Percentiles rank a stretch among this genome's conserved stretches.
Conservation (phyloP, 345 rosid species). For the Arabis hirsuta region DNA sequence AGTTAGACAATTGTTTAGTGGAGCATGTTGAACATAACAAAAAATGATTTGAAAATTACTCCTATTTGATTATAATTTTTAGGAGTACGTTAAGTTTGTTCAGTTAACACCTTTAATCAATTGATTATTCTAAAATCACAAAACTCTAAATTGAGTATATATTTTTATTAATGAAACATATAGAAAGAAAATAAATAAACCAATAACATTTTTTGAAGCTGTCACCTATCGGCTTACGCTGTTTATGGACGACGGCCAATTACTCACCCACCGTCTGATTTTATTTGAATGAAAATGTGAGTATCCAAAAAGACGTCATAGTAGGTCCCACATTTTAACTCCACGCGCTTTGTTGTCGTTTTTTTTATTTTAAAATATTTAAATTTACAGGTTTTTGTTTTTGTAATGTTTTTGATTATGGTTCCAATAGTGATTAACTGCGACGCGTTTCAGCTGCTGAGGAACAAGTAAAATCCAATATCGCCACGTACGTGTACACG, state of each 20-base stretch:
- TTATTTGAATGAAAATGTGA: background rate
- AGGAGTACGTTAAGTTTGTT: too few relatives aligned
- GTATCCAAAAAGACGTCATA: constrained; percentile 10
- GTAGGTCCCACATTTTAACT: constrained; percentile 31
- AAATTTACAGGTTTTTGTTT: background rate
- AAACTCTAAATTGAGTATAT: too few relatives aligned
- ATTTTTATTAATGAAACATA: too few relatives aligned
- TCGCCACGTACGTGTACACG: constrained; percentile 20
- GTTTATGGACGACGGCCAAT: constrained; percentile 20
- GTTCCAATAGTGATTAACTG: constrained; percentile 30
- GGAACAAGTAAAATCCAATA: background rate
- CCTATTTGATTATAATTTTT: too few relatives aligned
- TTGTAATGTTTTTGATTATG: background rate
- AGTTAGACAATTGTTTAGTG: too few relatives aligned
- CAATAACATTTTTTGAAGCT: background rate
- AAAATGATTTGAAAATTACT: too few relatives aligned
- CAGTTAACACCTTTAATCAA: too few relatives aligned
- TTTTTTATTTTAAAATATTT: background rate
- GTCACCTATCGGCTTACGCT: constrained; percentile 33
- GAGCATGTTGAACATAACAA: too few relatives aligned
- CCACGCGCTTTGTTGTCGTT: constrained; percentile 36
- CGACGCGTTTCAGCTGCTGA: constrained; percentile 40
- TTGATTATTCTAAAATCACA: too few relatives aligned
- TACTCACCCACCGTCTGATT: constrained; percentile 25
- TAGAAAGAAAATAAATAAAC: too few relatives aligned